These are phyloP conservation scores for Knoxia roxburghii DNA, from an alignment of 257 asterid species.

Conservation along the genomic window DNA sequence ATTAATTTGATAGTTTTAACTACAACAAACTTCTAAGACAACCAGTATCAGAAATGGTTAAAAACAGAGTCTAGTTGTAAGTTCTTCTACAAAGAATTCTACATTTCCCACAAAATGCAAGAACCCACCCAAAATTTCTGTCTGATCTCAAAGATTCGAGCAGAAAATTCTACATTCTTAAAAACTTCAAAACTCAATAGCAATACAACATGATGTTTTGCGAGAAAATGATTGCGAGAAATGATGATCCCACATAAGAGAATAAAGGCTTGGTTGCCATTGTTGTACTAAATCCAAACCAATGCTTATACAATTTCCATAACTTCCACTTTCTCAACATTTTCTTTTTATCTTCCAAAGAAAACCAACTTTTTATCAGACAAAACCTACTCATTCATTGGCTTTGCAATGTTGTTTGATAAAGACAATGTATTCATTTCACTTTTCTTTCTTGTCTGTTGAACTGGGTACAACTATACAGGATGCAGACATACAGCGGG, in stretches of 20 bases:
- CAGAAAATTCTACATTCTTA: too few species aligned
- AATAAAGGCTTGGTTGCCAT: too few species aligned
- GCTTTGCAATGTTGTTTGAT: neutral
- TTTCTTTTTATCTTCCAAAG: neutral
- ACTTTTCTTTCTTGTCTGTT: neutral
- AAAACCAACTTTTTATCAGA: neutral
- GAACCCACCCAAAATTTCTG: constrained; percentile 6
- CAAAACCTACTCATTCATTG: neutral
- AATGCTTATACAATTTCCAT: neutral
- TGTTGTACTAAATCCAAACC: neutral
- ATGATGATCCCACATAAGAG: too few species aligned
- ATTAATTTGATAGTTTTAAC: neutral
- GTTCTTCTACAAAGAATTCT: neutral
- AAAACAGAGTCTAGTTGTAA: neutral
- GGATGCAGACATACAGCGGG: neutral
- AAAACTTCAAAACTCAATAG: too few species aligned
- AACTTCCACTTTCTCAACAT: neutral
- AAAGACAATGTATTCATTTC: neutral
- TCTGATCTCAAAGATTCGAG: too few species aligned
- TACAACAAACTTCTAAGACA: neutral
- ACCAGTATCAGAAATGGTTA: neutral
- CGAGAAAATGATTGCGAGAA: too few species aligned
- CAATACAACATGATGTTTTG: too few species aligned
- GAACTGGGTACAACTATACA: neutral
- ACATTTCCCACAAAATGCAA: neutral